Evolutionary conservation across 345 rosid genomes (phyloP).

Genomic region (Corchorus olitorius): DNA sequence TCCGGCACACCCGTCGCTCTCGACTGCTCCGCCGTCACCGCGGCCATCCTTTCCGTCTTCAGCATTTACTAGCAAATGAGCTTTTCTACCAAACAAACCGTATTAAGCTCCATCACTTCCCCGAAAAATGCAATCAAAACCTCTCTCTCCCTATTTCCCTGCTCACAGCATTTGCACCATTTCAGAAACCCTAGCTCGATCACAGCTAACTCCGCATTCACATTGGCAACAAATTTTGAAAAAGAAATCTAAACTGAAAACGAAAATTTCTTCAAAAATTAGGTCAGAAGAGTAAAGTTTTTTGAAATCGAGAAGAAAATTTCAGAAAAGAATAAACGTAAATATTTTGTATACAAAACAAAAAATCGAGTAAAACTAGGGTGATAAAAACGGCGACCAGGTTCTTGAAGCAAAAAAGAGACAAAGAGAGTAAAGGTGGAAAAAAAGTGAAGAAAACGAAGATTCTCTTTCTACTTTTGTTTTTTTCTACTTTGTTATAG

Average conservation of each 20-base stretch:
- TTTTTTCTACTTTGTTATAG: not conserved
- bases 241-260: not conserved
- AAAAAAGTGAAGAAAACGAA: slow-evolving; percentile 19
- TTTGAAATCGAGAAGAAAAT: not conserved
- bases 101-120: not conserved
- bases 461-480: slow-evolving; percentile 8
- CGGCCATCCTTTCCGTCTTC: slow-evolving; percentile 30
- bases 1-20: slow-evolving; percentile 39
- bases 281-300: not conserved
- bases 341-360: not conserved
- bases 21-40: slow-evolving; percentile 36
- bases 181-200: not conserved
- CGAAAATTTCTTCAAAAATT: not conserved
- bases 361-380: slow-evolving; percentile 22
- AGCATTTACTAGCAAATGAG: slow-evolving; percentile 4
- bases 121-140: not conserved
- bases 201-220: slow-evolving; percentile 9
- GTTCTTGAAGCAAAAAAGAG: slow-evolving; percentile 16
- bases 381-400: not conserved
- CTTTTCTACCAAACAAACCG: not conserved
- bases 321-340: not conserved
- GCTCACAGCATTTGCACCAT: not conserved
- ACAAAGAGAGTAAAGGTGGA: slow-evolving; percentile 21
- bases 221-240: not conserved
- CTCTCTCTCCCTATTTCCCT: slow-evolving; percentile 7